phyloP scores from a whole-genome alignment of 2,329 filamentous ascomycete species.

The Fusarium globosum region DNA sequence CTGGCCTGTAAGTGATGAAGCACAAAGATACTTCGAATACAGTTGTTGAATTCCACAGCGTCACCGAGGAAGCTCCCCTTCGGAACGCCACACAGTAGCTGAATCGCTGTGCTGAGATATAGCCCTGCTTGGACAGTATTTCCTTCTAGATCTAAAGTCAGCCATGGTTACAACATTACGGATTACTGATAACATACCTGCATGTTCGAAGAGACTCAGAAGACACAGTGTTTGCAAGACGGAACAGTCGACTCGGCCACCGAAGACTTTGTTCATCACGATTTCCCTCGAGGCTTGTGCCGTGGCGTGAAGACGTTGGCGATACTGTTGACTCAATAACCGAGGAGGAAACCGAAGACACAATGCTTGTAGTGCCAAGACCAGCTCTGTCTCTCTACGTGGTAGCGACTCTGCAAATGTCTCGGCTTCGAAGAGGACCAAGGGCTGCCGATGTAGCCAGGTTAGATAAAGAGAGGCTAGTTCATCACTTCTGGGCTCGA shows the following conservation, averaged over 20 bases:
- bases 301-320: background rate
- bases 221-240: background rate
- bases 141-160: background rate
- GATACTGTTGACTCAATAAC: background rate
- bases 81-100: background rate
- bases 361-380: background rate
- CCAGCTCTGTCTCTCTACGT: background rate
- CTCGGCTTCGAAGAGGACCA: background rate
- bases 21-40: background rate
- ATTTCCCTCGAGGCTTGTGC: background rate
- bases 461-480: background rate
- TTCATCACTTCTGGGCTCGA: background rate
- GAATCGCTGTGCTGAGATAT: background rate
- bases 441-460: background rate
- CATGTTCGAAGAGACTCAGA: background rate
- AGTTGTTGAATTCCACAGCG: background rate
- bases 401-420: background rate
- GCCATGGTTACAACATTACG: fast-evolving
- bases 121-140: background rate
- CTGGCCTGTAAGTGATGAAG: background rate
- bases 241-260: background rate
- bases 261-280: background rate
- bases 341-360: background rate
- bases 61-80: background rate
- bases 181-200: background rate